phyloP scores from a whole-genome alignment of 768 basidiomycete genomes.

The Plicaturopsis crispa region DNA sequence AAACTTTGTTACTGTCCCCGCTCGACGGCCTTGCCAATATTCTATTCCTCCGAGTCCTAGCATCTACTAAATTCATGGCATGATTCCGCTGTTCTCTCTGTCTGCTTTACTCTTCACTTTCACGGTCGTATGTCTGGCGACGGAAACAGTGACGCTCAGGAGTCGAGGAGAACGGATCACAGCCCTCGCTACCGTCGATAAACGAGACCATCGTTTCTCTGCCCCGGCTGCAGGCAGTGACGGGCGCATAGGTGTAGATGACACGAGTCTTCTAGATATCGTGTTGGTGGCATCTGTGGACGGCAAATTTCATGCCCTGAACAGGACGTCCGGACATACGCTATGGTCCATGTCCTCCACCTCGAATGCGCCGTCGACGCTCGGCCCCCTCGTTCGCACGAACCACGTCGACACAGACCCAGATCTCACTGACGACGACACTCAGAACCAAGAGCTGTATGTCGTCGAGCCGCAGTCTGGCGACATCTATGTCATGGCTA shows the following conservation, averaged over 20 bases:
- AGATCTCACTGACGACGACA: constrained; percentile 48
- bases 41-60: too few relatives aligned
- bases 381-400: constrained; percentile 71
- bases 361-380: constrained; percentile 39
- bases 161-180: too few relatives aligned
- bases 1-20: too few relatives aligned
- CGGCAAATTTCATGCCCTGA: constrained; percentile 91
- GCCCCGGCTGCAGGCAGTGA: too few relatives aligned
- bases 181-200: too few relatives aligned
- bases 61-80: too few relatives aligned
- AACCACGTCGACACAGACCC: constrained; percentile 51
- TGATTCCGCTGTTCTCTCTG: too few relatives aligned
- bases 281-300: constrained; percentile 91
- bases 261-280: constrained; percentile 68
- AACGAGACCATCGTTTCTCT: too few relatives aligned
- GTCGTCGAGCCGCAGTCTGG: constrained; percentile 95
- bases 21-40: too few relatives aligned
- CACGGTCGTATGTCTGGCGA: too few relatives aligned
- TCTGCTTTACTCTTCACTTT: too few relatives aligned
- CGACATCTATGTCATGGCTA: constrained; percentile 81
- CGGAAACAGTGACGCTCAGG: too few relatives aligned
- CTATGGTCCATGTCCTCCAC: constrained; percentile 85
- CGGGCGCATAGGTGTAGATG: constrained; percentile 21
- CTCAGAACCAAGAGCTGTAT: constrained; percentile 63
- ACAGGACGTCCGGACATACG: constrained; percentile 72